These are phyloP conservation scores for Fistulinella prunicolor DNA, from an alignment of 768 basidiomycete species.

Conservation along the genomic window DNA sequence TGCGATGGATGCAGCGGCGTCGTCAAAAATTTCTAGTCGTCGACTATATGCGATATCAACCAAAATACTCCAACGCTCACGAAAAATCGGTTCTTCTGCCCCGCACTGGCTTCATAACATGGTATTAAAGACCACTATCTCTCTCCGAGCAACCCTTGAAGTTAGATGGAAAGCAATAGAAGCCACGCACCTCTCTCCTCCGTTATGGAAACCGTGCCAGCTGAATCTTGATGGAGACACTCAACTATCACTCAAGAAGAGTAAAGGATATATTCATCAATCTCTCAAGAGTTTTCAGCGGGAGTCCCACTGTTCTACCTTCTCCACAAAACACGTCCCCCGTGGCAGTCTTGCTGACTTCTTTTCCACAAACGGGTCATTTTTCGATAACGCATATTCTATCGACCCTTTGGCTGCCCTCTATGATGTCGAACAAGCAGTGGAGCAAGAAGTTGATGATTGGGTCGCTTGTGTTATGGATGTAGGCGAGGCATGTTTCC, in stretches of 20 bases:
- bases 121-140: neutral
- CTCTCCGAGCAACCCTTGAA: neutral
- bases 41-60: neutral
- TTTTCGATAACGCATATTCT: neutral
- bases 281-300: constrained; percentile 1
- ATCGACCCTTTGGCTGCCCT: neutral
- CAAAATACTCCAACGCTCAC: neutral
- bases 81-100: neutral
- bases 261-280: constrained; percentile 24
- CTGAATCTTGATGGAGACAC: constrained; percentile 31
- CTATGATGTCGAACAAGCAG: constrained; percentile 34
- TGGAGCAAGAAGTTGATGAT: constrained; percentile 27
- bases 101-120: neutral
- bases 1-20: neutral
- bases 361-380: neutral
- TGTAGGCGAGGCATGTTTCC: neutral
- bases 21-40: neutral
- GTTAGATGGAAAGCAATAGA: neutral
- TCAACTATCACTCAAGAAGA: constrained; percentile 29
- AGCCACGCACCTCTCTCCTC: neutral
- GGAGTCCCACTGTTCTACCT: neutral
- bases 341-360: neutral
- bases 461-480: constrained; percentile 27
- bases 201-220: constrained; percentile 26
- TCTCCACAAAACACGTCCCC: neutral